Evolutionary conservation across 306 rosid genomes (phyloP).

Genomic region (Citrullus amarus): DNA sequence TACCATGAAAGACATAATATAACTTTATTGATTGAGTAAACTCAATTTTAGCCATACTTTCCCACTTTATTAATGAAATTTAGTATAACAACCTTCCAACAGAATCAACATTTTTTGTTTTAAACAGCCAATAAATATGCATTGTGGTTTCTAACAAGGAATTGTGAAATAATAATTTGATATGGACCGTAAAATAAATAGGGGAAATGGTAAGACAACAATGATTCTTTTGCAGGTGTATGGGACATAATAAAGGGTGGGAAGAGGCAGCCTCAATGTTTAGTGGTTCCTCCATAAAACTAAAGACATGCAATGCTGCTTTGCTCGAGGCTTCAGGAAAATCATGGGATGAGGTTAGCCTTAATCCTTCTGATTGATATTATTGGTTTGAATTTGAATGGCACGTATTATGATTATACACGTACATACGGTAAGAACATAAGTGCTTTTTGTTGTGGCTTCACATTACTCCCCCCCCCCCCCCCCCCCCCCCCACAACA

Average conservation of each 20-base stretch:
- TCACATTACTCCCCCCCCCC: neutral
- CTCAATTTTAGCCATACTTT: neutral
- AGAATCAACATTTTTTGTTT: neutral
- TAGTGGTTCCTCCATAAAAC: conserved; percentile 70
- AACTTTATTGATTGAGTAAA: neutral
- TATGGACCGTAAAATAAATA: neutral
- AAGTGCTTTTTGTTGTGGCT: neutral
- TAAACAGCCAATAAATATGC: neutral
- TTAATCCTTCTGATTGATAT: conserved; percentile 7
- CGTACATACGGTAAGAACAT: neutral
- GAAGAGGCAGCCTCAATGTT: conserved; percentile 98
- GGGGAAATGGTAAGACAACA: neutral
- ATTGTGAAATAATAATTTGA: neutral
- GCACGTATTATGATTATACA: neutral
- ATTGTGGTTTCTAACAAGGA: neutral
- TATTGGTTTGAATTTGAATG: neutral
- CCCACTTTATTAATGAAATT: neutral
- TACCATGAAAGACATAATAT: neutral
- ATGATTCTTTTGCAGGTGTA: conserved; percentile 47
- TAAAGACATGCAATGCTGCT: conserved; percentile 89
- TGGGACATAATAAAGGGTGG: conserved; percentile 99
- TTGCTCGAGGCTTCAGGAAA: conserved; percentile 78
- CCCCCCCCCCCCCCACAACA: neutral
- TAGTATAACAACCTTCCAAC: neutral
- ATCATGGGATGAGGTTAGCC: conserved; percentile 84